Evolutionary conservation across 2,329 filamentous ascomycete species (phyloP).

Genomic region (Microdochium trichocladiopsis): DNA sequence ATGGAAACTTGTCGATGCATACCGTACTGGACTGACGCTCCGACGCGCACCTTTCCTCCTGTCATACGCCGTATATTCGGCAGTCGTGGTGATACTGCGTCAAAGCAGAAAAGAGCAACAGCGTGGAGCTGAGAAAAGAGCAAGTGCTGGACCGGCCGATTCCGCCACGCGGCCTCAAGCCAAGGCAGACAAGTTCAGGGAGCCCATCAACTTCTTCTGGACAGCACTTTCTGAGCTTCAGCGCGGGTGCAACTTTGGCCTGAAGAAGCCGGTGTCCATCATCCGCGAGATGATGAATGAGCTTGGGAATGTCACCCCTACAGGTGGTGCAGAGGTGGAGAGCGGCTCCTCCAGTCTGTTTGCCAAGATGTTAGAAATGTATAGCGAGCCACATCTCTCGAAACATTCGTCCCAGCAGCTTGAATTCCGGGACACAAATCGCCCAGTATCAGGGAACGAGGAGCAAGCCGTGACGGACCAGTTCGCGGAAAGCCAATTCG

Average conservation of each 20-base stretch:
- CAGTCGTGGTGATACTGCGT: conserved; percentile 13
- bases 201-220: conserved; percentile 29
- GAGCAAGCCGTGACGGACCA: too few relatives aligned
- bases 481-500: too few relatives aligned
- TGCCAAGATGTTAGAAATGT: not conserved
- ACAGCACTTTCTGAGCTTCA: conserved; percentile 25
- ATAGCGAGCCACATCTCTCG: not conserved
- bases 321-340: conserved; percentile 20
- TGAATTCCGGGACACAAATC: too few relatives aligned
- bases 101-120: not conserved
- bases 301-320: conserved; percentile 14
- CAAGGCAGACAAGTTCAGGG: conserved; percentile 20
- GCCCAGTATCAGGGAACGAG: too few relatives aligned
- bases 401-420: too few relatives aligned
- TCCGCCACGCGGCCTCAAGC: not conserved
- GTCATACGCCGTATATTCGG: conserved; percentile 31
- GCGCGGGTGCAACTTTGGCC: conserved; percentile 25
- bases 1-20: conserved; percentile 25
- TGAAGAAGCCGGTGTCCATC: conserved; percentile 25
- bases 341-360: too few relatives aligned
- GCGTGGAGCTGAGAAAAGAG: not conserved
- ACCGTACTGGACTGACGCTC: conserved; percentile 29
- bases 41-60: conserved; percentile 31
- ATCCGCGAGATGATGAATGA: conserved; percentile 22
- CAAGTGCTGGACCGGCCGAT: too few relatives aligned